Evolutionary conservation across 2,329 filamentous ascomycete genomes (phyloP), one percentile per base, ranked within the genome.

Genomic region (Nigrospora oryzae): DNA sequence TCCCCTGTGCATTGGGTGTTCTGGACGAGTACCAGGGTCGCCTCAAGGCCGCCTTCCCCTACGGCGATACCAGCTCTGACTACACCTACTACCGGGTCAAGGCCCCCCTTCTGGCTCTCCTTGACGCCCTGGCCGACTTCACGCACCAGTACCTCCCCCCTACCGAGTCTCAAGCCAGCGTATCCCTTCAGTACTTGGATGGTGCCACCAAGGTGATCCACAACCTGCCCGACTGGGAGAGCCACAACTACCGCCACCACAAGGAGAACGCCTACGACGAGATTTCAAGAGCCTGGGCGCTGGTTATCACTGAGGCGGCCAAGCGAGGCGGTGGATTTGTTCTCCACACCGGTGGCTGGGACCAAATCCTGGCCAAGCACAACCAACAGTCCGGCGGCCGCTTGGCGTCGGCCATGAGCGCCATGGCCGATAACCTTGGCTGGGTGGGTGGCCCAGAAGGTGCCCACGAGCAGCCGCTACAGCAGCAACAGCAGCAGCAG

Each of bases 221-320:
- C 63, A 76, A 83, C 35, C 74, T 98, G 37, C 93, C 93, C 3
- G 80, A 95, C 58, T 98, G 90, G 89, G 86, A 93, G 54, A 88
- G 83, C 38, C 86, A 85, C 48, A 81, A 88, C 50, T 86, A 96
- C 67, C 90, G 90, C 53, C 79, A 95, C 56, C 88, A 95, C 70
- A 96, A 96, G 65, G 85, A 95, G 53, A 89, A 89, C 51, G 90
- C 91, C 7, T 98, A 98, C 60, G 91, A 98, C 57, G 93, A 97
- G 61, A 90, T 98, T 51, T 84, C 88, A 23, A 89, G 85, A 58
- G 93, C 93, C 1, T 98, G 93, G 93, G 83, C 88, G 14, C 65
- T 94, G 53, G 91, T 95, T 41, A 86, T 98, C 54, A 84, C 83
- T 49, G 93, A 98, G 64, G 89, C 89, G 2, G 83, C 86, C 17